These are phyloP conservation scores for Crepidotus variabilis DNA, from an alignment of 768 basidiomycete genomes.

Conservation along the genomic window DNA sequence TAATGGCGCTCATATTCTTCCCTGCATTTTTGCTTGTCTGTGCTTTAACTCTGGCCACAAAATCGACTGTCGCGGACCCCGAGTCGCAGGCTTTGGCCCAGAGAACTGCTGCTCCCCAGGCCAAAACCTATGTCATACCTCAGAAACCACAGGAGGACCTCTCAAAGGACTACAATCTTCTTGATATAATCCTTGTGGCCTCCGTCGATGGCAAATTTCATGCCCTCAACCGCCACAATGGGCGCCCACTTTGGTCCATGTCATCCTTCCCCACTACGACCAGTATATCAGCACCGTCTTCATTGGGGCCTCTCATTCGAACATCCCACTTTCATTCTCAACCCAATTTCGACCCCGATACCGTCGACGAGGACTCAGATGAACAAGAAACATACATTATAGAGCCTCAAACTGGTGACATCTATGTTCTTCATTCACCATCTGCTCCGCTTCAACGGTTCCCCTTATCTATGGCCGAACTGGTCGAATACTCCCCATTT, in stretches of 20 bases:
- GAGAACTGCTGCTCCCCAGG: slow-evolving; percentile 1
- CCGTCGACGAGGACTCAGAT: slow-evolving; percentile 44
- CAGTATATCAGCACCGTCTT: slow-evolving; percentile 39
- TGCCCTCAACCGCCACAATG: slow-evolving; percentile 85
- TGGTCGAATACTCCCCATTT: slow-evolving; percentile 90
- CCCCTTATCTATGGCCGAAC: slow-evolving; percentile 86
- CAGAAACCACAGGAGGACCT: slow-evolving; percentile 12
- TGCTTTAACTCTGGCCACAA: not conserved
- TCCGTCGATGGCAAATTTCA: slow-evolving; percentile 95
- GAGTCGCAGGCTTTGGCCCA: slow-evolving; percentile 10
- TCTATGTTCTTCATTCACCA: slow-evolving; percentile 78
- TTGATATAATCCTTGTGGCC: slow-evolving; percentile 85
- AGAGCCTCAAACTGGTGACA: slow-evolving; percentile 91
- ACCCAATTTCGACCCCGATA: slow-evolving; percentile 49
- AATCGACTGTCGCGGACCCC: not conserved
- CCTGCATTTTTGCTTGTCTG: slow-evolving; percentile 3
- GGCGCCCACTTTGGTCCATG: slow-evolving; percentile 87
- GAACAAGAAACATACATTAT: slow-evolving; percentile 84
- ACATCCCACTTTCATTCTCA: slow-evolving; percentile 46
- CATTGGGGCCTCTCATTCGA: slow-evolving; percentile 70
- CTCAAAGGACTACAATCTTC: slow-evolving; percentile 51
- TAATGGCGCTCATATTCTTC: slow-evolving; percentile 5
- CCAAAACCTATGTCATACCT: not conserved
- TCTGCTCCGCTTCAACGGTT: slow-evolving; percentile 77
- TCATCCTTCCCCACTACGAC: slow-evolving; percentile 48